Base-by-base conservation (phyloP, 495 filamentous ascomycete species). In the Hyaloscypha hepaticicola region DNA sequence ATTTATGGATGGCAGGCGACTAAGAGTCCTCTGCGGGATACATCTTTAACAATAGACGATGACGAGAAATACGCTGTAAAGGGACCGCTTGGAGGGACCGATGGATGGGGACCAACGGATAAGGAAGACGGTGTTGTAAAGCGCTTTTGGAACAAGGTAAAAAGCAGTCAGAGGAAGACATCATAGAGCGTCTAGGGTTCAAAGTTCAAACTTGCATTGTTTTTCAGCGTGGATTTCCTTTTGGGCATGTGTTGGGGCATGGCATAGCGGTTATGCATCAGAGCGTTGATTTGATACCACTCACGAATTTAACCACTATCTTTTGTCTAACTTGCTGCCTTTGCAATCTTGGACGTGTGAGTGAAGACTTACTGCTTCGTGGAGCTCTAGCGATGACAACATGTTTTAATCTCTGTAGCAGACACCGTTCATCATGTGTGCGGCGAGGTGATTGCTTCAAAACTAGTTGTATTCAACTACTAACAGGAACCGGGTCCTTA, bases 1-100 rank as follows among this genome's bases (percentile, higher is more conserved):
- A 77, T 84, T 34, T 89, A 83, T 66, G 79, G 87, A 16, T 87
- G 82, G 78, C 75, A 79, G 82, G 82, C 33, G 77, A 80, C 38
- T 70, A 89, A 41, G 76, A 81, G 3, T 76, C 79, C 12, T 72
- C 74, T 38, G 77, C 83, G 58, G 76, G 82, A 68, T 75, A 73
- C 58, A 74, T 75, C 48, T 71, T 73, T 48, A 71, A 51, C 72
- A 72, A 22, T 60, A 11, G 60, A 58, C 4, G 69, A 64, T 12
- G 66, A 69, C 9, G 70, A 73, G 49, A 66, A 68, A 45, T 60
- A 12, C 26, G 72, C 66, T 31, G 56, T 71, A 0, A 64, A 56
- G 41, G 71, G 71, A 14, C 71, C 71, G 0, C 62, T 69, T 55
- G 71, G 69, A 22, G 71, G 71, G 11, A 69, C 67, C 48, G 73